These are phyloP conservation scores for Aspergillus ibericus DNA, from an alignment of 2,329 filamentous ascomycete genomes.

Conservation along the genomic window DNA sequence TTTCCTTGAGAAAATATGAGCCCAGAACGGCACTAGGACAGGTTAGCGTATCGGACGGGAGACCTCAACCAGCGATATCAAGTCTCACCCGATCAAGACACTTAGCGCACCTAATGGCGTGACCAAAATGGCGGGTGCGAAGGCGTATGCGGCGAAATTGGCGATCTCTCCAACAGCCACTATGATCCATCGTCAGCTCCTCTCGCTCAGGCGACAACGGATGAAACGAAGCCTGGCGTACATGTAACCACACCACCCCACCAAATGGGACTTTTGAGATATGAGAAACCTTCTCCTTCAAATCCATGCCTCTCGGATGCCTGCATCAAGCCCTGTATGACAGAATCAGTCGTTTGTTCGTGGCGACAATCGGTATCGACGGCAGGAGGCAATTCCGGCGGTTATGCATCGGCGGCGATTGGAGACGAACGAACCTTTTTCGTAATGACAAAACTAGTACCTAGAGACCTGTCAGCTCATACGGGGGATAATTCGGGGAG, in stretches of 20 bases:
- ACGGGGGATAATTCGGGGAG: neutral
- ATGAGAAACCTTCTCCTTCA: slow-evolving; percentile 93
- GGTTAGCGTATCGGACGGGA: slow-evolving; percentile 19
- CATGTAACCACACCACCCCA: slow-evolving; percentile 91
- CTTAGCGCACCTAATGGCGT: slow-evolving; percentile 91
- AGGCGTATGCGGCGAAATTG: slow-evolving; percentile 98
- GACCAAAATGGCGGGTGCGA: slow-evolving; percentile 96
- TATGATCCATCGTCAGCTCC: slow-evolving; percentile 41
- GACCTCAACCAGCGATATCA: neutral
- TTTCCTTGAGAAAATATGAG: slow-evolving; percentile 89
- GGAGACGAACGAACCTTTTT: slow-evolving; percentile 71
- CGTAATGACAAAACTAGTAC: slow-evolving; percentile 97
- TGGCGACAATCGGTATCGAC: slow-evolving; percentile 8
- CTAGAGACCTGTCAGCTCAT: slow-evolving; percentile 47
- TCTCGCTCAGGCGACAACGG: slow-evolving; percentile 14
- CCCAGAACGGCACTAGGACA: slow-evolving; percentile 74
- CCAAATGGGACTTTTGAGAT: slow-evolving; percentile 93
- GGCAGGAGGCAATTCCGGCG: slow-evolving; percentile 6
- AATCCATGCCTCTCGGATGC: slow-evolving; percentile 91
- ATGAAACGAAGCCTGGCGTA: slow-evolving; percentile 49
- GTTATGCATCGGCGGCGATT: slow-evolving; percentile 4
- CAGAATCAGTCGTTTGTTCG: slow-evolving; percentile 21
- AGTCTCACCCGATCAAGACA: slow-evolving; percentile 75
- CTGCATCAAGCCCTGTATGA: slow-evolving; percentile 75
- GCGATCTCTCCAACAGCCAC: slow-evolving; percentile 91